These are phyloP conservation scores for Tremella mesenterica DNA, from an alignment of 768 basidiomycete species.

Conservation along the genomic window DNA sequence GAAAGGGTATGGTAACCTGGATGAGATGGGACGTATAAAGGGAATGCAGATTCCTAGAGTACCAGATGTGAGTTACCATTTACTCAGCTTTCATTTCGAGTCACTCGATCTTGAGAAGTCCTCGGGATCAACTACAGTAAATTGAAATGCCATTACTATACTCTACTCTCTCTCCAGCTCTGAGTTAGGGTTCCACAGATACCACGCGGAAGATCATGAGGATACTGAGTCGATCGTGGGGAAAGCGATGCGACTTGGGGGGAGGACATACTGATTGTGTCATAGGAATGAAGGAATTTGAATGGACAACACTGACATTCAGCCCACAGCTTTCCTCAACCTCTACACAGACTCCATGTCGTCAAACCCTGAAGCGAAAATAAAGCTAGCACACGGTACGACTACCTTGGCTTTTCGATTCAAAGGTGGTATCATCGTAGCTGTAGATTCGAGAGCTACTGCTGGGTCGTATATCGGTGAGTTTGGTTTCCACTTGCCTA, in stretches of 20 bases:
- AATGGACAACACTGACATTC: conserved; percentile 7
- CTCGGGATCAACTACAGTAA: too few species aligned
- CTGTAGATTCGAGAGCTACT: conserved; percentile 96
- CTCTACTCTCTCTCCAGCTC: too few species aligned
- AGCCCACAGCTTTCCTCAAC: conserved; percentile 86
- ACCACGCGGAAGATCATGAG: too few species aligned
- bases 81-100: background rate
- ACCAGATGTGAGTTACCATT: conserved; percentile 29
- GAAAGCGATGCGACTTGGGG: too few species aligned
- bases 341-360: conserved; percentile 93
- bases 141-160: too few species aligned
- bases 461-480: conserved; percentile 92
- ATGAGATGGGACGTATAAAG: conserved; percentile 25
- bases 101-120: too few species aligned
- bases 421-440: conserved; percentile 95
- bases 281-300: background rate
- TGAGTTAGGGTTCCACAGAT: too few species aligned
- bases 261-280: background rate
- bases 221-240: too few species aligned
- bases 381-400: conserved; percentile 98
- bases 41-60: conserved; percentile 41
- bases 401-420: conserved; percentile 96
- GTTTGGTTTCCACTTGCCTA: conserved; percentile 27
- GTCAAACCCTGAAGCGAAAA: conserved; percentile 75
- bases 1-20: conserved; percentile 36